phyloP scores from a whole-genome alignment of 345 rosid species.

The Populus nigra region DNA sequence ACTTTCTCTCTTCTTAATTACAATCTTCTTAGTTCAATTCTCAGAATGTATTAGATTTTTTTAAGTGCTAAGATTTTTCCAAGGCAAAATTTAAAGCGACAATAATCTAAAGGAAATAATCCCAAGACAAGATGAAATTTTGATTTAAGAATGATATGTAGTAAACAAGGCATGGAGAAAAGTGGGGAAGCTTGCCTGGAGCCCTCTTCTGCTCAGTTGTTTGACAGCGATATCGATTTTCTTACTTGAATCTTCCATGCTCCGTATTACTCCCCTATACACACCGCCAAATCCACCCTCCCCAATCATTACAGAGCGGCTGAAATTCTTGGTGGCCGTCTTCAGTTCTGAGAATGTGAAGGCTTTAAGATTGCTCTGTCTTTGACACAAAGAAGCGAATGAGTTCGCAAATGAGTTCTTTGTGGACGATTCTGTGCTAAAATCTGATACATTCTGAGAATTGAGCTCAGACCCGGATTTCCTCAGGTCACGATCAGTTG shows the following conservation, averaged over 20 bases:
- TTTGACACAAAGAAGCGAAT: constrained; percentile 60
- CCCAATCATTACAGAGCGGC: constrained; percentile 86
- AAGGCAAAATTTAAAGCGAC: not conserved
- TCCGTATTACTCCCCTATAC: constrained; percentile 60
- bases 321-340: constrained; percentile 81
- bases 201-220: constrained; percentile 86
- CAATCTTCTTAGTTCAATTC: constrained; percentile 56
- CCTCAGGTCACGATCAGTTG: constrained; percentile 45
- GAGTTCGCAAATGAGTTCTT: constrained; percentile 69
- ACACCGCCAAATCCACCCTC: constrained; percentile 98
- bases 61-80: not conserved
- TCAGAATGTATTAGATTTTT: constrained; percentile 52
- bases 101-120: not conserved
- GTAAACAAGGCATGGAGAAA: not conserved
- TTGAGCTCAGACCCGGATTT: constrained; percentile 70
- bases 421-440: constrained; percentile 59
- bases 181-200: constrained; percentile 51
- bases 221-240: constrained; percentile 91
- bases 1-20: not conserved
- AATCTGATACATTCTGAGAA: constrained; percentile 60
- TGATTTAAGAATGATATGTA: not conserved
- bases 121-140: not conserved
- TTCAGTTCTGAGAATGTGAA: constrained; percentile 73
- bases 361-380: constrained; percentile 66
- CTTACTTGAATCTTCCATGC: constrained; percentile 51